These are phyloP conservation scores for Claviceps arundinis DNA, from an alignment of 2,329 filamentous ascomycete genomes.

Conservation along the genomic window DNA sequence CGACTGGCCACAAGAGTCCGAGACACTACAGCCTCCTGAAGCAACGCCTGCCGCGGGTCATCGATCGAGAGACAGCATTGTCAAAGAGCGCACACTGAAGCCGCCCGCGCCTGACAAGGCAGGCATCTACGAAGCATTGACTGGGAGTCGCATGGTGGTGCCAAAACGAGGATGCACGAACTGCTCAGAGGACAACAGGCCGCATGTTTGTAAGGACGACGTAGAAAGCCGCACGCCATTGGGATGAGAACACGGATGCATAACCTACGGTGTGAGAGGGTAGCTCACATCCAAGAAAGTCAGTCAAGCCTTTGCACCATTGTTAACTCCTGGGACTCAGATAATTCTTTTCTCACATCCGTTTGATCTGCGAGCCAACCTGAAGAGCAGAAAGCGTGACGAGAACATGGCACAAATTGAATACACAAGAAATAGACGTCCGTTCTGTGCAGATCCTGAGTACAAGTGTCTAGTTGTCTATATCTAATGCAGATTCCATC, in stretches of 20 bases:
- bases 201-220: slow-evolving; percentile 19
- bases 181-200: slow-evolving; percentile 21
- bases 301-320: too few relatives aligned
- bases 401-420: too few relatives aligned
- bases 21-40: not conserved
- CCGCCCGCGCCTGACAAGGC: slow-evolving; percentile 9
- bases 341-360: too few relatives aligned
- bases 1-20: slow-evolving; percentile 6
- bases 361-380: too few relatives aligned
- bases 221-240: slow-evolving; percentile 5
- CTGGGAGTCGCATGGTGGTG: slow-evolving; percentile 8
- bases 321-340: too few relatives aligned
- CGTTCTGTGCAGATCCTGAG: not conserved
- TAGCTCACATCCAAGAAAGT: too few relatives aligned
- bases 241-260: not conserved
- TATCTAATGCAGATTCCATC: too few relatives aligned
- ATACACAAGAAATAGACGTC: not conserved
- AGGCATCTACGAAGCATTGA: slow-evolving; percentile 14
- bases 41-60: too few relatives aligned
- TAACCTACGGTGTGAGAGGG: too few relatives aligned
- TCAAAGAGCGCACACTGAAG: slow-evolving; percentile 8
- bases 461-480: too few relatives aligned
- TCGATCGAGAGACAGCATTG: slow-evolving; percentile 12
- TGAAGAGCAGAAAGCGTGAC: too few relatives aligned
- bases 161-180: slow-evolving; percentile 8